Conservation (phyloP, 768 basidiomycete species). For the Flagelloscypha sp. region DNA sequence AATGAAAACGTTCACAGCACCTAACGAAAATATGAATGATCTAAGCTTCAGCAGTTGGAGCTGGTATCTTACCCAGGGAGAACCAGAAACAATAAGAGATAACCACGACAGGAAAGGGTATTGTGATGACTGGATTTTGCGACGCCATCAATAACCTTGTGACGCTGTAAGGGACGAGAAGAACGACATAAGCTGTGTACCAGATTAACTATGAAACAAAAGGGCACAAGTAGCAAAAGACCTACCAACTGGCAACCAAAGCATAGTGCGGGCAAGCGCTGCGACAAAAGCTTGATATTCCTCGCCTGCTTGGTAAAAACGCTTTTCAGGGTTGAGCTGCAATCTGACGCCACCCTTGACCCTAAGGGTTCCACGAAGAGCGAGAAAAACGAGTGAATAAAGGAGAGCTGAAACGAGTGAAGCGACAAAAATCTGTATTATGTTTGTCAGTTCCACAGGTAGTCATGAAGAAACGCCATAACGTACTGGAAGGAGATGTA, state of each 20-base stretch:
- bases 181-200: constrained; percentile 45
- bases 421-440: constrained; percentile 46
- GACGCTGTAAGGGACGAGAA: constrained; percentile 54
- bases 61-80: constrained; percentile 38
- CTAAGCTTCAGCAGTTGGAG: background rate
- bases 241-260: constrained; percentile 63
- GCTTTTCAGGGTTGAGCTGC: constrained; percentile 36
- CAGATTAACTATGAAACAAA: constrained; percentile 1
- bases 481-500: constrained; percentile 58
- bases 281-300: constrained; percentile 56
- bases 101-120: constrained; percentile 36
- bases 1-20: constrained; percentile 55
- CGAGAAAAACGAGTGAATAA: constrained; percentile 55
- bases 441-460: constrained; percentile 1
- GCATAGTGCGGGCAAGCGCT: constrained; percentile 57
- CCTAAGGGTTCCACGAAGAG: constrained; percentile 48
- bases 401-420: constrained; percentile 46
- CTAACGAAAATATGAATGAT: constrained; percentile 23
- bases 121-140: constrained; percentile 37
- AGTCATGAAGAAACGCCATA: background rate
- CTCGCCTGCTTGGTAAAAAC: constrained; percentile 31
- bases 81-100: constrained; percentile 46
- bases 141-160: constrained; percentile 40
- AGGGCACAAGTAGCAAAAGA: background rate
- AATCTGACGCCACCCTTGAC: constrained; percentile 45